phyloP scores from a whole-genome alignment of 495 filamentous ascomycete genomes.

The Hypomontagnella monticulosa region DNA sequence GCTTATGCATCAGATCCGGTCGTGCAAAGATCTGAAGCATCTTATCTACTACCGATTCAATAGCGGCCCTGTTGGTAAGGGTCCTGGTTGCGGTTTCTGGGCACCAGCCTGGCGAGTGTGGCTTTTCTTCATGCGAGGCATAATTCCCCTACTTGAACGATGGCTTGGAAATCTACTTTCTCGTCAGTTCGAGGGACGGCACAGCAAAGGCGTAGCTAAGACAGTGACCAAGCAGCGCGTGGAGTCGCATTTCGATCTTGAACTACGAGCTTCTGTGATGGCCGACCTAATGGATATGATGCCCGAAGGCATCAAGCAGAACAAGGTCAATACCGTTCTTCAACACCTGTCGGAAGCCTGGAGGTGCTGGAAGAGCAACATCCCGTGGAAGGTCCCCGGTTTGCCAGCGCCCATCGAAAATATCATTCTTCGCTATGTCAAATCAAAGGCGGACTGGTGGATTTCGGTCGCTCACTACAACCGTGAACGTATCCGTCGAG shows the following conservation, averaged over 20 bases:
- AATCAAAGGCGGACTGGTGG: constrained; percentile 99
- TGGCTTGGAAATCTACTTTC: constrained; percentile 98
- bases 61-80: constrained; percentile 95
- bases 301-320: constrained; percentile 99
- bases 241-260: constrained; percentile 98
- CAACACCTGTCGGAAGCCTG: constrained; percentile 98
- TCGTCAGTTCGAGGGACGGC: constrained; percentile 97
- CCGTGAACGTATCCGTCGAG: constrained; percentile 92
- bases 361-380: constrained; percentile 99
- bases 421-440: constrained; percentile 97
- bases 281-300: constrained; percentile 99
- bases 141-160: constrained; percentile 94
- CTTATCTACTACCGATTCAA: constrained; percentile 99
- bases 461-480: constrained; percentile 99
- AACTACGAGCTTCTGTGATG: constrained; percentile 98
- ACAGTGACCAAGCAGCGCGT: constrained; percentile 99
- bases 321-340: constrained; percentile 97
- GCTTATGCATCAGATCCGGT: constrained; percentile 99
- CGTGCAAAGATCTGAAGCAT: constrained; percentile 99
- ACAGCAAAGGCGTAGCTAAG: constrained; percentile 99
- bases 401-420: constrained; percentile 97
- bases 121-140: constrained; percentile 99
- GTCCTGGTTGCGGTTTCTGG: constrained; percentile 99
- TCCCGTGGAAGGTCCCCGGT: constrained; percentile 98
- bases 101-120: constrained; percentile 98